Evolutionary conservation across 345 rosid genomes (phyloP), one percentile per base, ranked within the genome.

Genomic region (Eucalyptus albens): DNA sequence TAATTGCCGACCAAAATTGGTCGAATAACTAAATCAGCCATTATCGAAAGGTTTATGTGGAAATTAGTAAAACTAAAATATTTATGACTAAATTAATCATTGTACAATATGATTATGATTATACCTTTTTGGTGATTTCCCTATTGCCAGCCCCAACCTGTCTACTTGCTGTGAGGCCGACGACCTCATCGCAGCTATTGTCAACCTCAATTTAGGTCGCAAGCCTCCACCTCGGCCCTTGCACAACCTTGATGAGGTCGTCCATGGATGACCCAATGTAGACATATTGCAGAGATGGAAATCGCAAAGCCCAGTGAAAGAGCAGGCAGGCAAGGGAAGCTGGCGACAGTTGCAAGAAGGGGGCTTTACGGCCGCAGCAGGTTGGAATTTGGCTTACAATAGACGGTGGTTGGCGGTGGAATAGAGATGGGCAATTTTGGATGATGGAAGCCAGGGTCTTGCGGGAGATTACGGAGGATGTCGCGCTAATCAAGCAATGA

Each of bases 31-130:
- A 56, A 22, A 56, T 56, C 3, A 1, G 6, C 62, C 27, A 56
- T 56, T 0, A 24, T 56, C 14, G 0, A 56, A 56, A 56, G 62
- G 29, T 56, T 24, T 10, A 56, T 4, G 3, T 4, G 1, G 6
- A 56, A 56, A 56, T 56, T 56, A 26, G 13, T 24, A 24, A 56
- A 56, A 24, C 6, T 24, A 26, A 56, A 24, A 56, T 56, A 11
- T 56, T 4, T 24, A 10, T 24, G 13, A 56, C 2, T 24, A 2
- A 26, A 22, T 24, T 56, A 11, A 56, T 21, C 26, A 53, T 53
- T 53, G 10, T 53, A 21, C 11, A 22, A 53, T 53, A 53, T 11
- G 26, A 53, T 53, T 8, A 21, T 53, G 11, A 53, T 53, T 21
- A 8, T 21, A 21, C 11, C 1, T 56, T 56, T 56, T 10, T 0